Evolutionary conservation across 805 yeast species (phyloP), one percentile per base, ranked within the genome.

Genomic region (Suhomyces sp.): DNA sequence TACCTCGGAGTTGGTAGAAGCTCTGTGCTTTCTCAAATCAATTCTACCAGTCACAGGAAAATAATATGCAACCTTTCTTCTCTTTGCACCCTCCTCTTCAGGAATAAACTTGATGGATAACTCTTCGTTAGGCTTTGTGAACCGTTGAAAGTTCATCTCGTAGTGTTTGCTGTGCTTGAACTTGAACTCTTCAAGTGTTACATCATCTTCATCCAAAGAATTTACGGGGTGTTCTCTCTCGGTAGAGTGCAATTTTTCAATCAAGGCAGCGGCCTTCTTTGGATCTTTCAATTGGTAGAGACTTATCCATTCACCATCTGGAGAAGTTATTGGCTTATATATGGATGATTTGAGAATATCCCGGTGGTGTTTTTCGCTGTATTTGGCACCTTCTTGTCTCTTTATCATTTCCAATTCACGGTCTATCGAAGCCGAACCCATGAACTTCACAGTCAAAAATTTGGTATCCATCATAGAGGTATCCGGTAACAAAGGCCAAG

Each of bases 401-500:
- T 68, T 66, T 44, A 66, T 53, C 17, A 62, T 58, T 25, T 64
- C 63, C 31, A 71, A 55, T 47, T 74, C 79, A 53, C 79, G 63
- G 19, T 66, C 58, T 22, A 79, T 60, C 2, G 84, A 78, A 2
- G 86, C 85, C 9, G 83, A 75, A 4, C 85, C 84, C 4, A 76
- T 63, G 59, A 89, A 81, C 65, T 85, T 87, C 43, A 89, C 72
- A 29, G 83, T 76, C 60, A 82, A 73, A 61, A 79, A 90, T 48
- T 78, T 81, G 59, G 89, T 85, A 68, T 94, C 99, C 80, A 90
- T 77, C 78, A 88, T 81, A n/a, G 93, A 84, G 8, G 94, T 84
- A 67, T 94, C 97, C 6, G 99, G 99, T 55, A 92, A 73, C 24
- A 94, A 72, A 22, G 86, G 85, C 89, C 91, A 89, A 1, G 90